Evolutionary conservation across 2,329 filamentous ascomycete species (phyloP), one percentile per base, ranked within the genome.

Genomic region (Aspergillus novofumigatus): DNA sequence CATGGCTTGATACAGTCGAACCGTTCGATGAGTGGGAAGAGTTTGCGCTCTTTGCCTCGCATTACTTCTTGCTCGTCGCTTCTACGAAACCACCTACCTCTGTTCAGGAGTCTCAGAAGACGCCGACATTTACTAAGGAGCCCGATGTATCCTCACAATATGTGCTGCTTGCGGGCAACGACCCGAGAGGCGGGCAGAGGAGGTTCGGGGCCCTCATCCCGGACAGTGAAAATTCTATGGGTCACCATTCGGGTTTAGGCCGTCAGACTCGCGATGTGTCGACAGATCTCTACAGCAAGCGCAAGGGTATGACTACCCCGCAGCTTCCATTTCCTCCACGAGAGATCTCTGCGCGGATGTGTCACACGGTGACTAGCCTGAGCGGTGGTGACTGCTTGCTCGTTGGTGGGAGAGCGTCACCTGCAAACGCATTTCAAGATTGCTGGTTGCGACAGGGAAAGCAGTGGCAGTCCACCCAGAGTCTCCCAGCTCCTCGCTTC

Each of bases 1-100:
- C 70, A 38, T 76, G 75, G 10, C 75, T 97, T 14, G 88, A 96
- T 64, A 69, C 76, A 0, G 74, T 92, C 17, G 93, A 97, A 68
- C 86, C 88, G 0, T 97, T 97, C 69, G 93, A 97, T 71, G 92
- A 97, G 74, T 96, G 91, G 91, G 93, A 97, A 73, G 93, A 97
- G 67, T 92, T 97, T 69, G 86, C 89, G 2, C 78, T 96, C 0
- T 96, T 95, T 71, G 86, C 84, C 2, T 86, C 86, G 35, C 92
- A 97, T 73, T 96, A 96, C 72, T 89, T 92, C 64, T 75, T 97
- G 47, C 79, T 96, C 8, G 79, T 85, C 52, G 90, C 91, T 14
- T 81, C 77, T 45, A 84, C 65, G 61, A 28, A 51, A 53, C 53
- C 50, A 7, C 49, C 49, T 49, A 6, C 1, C 25, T 6, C 49